Conservation (phyloP, 108 stramenopile genomes). For the Mediolabrus comicus region DNA sequence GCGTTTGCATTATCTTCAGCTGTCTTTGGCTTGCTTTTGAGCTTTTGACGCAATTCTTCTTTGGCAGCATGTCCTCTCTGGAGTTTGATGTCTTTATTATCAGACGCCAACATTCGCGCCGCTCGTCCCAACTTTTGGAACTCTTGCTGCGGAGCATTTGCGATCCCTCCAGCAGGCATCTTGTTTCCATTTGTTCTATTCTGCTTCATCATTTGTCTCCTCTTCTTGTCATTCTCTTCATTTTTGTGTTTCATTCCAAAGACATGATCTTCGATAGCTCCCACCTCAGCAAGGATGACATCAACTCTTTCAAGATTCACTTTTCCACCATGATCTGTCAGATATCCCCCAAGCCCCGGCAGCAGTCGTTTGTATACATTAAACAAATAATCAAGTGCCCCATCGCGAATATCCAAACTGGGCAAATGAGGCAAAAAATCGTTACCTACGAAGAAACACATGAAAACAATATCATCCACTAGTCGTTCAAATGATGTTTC, state of each 20-base stretch:
- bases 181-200: slow-evolving; percentile 42
- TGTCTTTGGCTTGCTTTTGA: slow-evolving; percentile 46
- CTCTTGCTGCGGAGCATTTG: slow-evolving; percentile 20
- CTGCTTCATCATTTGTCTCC: slow-evolving; percentile 49
- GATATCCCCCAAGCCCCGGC: slow-evolving; percentile 90
- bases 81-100: slow-evolving; percentile 37
- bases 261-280: slow-evolving; percentile 95
- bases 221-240: slow-evolving; percentile 68
- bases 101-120: slow-evolving; percentile 65
- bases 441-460: slow-evolving; percentile 98
- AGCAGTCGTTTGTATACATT: slow-evolving; percentile 89
- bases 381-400: slow-evolving; percentile 89
- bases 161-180: slow-evolving; percentile 44
- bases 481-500: slow-evolving; percentile 86
- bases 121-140: slow-evolving; percentile 67
- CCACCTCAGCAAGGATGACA: slow-evolving; percentile 92
- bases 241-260: slow-evolving; percentile 91
- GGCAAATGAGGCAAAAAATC: slow-evolving; percentile 95
- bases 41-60: slow-evolving; percentile 48
- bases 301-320: slow-evolving; percentile 91
- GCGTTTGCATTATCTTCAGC: slow-evolving; percentile 65
- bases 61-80: slow-evolving; percentile 47
- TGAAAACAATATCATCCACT: slow-evolving; percentile 98
- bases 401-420: slow-evolving; percentile 91
- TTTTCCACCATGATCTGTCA: slow-evolving; percentile 93